Evolutionary conservation across 805 yeast species (phyloP), one percentile per base, ranked within the genome.

Genomic region (Kazachstania africana): DNA sequence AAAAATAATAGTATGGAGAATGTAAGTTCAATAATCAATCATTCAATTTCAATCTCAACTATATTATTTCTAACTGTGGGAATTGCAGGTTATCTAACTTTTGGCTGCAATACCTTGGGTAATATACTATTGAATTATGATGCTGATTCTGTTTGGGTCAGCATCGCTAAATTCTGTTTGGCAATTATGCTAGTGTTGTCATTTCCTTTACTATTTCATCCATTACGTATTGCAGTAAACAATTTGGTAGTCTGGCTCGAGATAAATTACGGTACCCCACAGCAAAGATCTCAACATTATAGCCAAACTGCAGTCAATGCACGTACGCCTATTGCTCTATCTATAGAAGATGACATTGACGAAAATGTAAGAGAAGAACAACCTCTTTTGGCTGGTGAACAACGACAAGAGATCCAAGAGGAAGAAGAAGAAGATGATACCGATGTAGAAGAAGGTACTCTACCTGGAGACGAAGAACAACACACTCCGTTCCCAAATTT

Each of bases 141-240:
- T 23, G 61, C 65, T 5, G 60, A 66, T 34, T 64, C 72, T 3
- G 43, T 63, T 8, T 57, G 65, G 32, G 63, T 77, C 2, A 55
- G 55, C 26, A 26, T 64, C 12, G 91, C 83, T 5, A 68, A 79
- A 40, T 60, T 71, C 21, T 63, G 79, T 27, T 62, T 81, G 22
- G 80, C 76, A 1, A 51, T 75, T 13, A 78, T 80, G 87, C 80
- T 81, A 12, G 59, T 75, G n/a, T 59, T 81, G 25, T 75, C 85
- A 4, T 81, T 66, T 55, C 93, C 94, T 12, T 63, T 81, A 36
- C 74, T 80, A 65, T 78, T 83, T 45, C 84, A 80, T 52, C 94
- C 94, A 14, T 74, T 84, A 38, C 62, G 94, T 38, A 70, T 80
- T 12, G 75, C 87, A 3, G 57, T 72, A 19, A 78, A 80, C 51